Evolutionary conservation across 495 filamentous ascomycete genomes (phyloP).

Genomic region (Penicillium arizonense): DNA sequence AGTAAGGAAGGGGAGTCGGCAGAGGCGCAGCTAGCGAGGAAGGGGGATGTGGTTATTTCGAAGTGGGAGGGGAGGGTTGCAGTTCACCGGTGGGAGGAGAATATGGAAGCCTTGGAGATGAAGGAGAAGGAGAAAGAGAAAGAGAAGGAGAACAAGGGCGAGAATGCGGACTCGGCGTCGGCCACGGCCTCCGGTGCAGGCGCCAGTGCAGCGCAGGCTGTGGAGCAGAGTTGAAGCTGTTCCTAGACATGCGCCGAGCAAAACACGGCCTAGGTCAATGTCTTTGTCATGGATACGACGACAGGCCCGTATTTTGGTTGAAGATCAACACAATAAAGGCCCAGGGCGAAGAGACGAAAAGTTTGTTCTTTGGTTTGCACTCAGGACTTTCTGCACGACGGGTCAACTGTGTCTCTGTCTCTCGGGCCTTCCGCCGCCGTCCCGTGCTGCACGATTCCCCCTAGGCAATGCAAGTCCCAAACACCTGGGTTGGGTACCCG

Average conservation of each 20-base stretch:
- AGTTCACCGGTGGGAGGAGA: constrained; percentile 43
- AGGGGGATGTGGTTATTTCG: constrained; percentile 41
- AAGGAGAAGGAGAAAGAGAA: constrained; percentile 20
- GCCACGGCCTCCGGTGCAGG: no score
- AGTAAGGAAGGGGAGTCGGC: constrained; percentile 31
- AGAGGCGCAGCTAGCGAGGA: constrained; percentile 22
- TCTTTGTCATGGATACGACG: constrained; percentile 2
- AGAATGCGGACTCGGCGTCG: no score
- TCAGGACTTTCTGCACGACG: background rate
- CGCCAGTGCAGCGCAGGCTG: background rate
- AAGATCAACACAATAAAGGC: background rate
- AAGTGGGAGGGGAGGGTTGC: constrained; percentile 50
- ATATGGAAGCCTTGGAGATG: constrained; percentile 43
- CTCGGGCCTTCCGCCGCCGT: constrained; percentile 8
- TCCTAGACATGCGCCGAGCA: background rate
- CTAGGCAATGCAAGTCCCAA: constrained; percentile 7
- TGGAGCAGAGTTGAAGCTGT: constrained; percentile 9
- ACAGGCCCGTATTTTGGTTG: background rate
- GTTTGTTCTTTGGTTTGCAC: background rate
- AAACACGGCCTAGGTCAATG: background rate
- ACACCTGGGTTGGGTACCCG: constrained; percentile 3
- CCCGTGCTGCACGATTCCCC: constrained; percentile 17
- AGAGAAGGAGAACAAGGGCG: constrained; percentile 7
- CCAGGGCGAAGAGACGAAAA: background rate
- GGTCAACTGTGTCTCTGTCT: background rate